Evolutionary conservation across 768 basidiomycete species (phyloP).

Genomic region (Boletus edulis): DNA sequence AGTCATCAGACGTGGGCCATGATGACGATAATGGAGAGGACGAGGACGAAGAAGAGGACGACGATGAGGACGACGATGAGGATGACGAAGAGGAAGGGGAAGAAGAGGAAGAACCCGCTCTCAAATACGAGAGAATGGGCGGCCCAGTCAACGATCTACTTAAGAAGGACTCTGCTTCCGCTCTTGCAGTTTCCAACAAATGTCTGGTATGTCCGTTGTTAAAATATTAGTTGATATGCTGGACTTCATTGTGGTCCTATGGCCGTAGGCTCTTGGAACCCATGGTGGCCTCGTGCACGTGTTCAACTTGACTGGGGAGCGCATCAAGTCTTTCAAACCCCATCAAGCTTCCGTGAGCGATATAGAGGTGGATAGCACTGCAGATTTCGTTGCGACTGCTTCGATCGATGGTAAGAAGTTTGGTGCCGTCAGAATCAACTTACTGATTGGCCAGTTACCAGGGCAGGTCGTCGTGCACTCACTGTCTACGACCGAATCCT

Average conservation of each 20-base stretch:
- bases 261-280: slow-evolving; percentile 78
- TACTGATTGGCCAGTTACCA: slow-evolving; percentile 42
- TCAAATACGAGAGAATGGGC: slow-evolving; percentile 86
- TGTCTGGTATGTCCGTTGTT: slow-evolving; percentile 51
- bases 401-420: slow-evolving; percentile 80
- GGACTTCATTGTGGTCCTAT: neutral
- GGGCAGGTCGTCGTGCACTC: slow-evolving; percentile 92
- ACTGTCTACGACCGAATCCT: slow-evolving; percentile 71
- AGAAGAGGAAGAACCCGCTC: slow-evolving; percentile 86
- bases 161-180: slow-evolving; percentile 86
- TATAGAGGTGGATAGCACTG: slow-evolving; percentile 78
- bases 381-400: slow-evolving; percentile 88
- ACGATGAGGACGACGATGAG: neutral
- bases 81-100: slow-evolving; percentile 55
- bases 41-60: slow-evolving; percentile 21
- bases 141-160: slow-evolving; percentile 74
- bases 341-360: slow-evolving; percentile 87
- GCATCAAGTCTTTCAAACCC: slow-evolving; percentile 86
- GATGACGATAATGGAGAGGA: slow-evolving; percentile 13
- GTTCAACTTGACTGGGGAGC: slow-evolving; percentile 71
- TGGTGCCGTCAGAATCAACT: slow-evolving; percentile 46
- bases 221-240: neutral
- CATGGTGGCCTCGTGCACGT: slow-evolving; percentile 92
- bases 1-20: neutral
- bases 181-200: slow-evolving; percentile 71